Conservation (phyloP, 2,329 filamentous ascomycete genomes). For the Fusarium floridanum region DNA sequence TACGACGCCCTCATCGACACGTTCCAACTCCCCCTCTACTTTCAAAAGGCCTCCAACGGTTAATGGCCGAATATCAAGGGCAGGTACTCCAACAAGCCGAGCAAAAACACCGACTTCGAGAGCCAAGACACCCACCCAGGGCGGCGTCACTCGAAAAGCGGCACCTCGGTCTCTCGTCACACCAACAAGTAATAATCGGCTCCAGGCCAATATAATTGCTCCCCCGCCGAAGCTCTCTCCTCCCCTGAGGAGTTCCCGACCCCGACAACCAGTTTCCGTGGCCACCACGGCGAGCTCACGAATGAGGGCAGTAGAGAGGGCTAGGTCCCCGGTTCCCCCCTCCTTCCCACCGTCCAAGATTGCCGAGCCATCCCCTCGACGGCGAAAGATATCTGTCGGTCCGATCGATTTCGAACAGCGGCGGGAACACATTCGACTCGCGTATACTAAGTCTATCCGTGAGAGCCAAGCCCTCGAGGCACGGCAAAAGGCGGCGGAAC, state of each 20-base stretch:
- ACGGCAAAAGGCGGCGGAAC: slow-evolving; percentile 65
- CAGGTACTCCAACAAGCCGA: slow-evolving; percentile 53
- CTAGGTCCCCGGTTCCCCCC: slow-evolving; percentile 59
- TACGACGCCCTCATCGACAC: slow-evolving; percentile 65
- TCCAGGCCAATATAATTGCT: slow-evolving; percentile 81
- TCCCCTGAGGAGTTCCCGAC: slow-evolving; percentile 82
- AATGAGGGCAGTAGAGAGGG: slow-evolving; percentile 72
- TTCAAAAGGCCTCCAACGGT: slow-evolving; percentile 56
- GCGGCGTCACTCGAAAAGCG: slow-evolving; percentile 53
- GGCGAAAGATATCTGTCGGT: slow-evolving; percentile 72
- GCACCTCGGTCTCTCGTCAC: slow-evolving; percentile 59
- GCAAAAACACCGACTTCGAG: slow-evolving; percentile 58
- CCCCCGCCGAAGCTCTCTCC: slow-evolving; percentile 81
- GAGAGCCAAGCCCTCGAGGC: slow-evolving; percentile 75
- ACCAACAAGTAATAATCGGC: slow-evolving; percentile 66
- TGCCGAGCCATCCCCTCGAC: slow-evolving; percentile 55
- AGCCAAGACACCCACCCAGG: slow-evolving; percentile 59
- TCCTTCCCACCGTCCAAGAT: slow-evolving; percentile 49
- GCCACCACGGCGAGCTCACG: slow-evolving; percentile 80
- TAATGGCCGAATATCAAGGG: slow-evolving; percentile 56
- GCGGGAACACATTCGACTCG: slow-evolving; percentile 84
- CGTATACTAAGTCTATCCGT: slow-evolving; percentile 86
- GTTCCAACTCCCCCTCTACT: slow-evolving; percentile 68
- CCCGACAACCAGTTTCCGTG: slow-evolving; percentile 81
- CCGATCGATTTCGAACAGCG: slow-evolving; percentile 88